Evolutionary conservation across 257 asterid genomes (phyloP).

Genomic region (Linderniella brevidens): DNA sequence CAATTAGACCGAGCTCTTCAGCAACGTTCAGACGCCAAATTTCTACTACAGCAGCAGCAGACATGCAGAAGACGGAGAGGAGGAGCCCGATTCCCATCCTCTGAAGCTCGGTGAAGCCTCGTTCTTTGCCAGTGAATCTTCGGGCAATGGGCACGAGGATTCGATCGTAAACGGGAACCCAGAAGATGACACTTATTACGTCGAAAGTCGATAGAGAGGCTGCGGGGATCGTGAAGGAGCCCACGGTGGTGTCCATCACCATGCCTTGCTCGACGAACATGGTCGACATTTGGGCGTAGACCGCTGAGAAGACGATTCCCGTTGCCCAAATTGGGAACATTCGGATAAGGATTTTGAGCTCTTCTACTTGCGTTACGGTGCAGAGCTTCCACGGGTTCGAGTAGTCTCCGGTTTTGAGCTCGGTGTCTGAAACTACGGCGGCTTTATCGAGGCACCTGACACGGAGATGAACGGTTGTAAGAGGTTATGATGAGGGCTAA

Average conservation of each 20-base stretch:
- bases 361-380: conserved; percentile 86
- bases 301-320: conserved; percentile 78
- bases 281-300: conserved; percentile 77
- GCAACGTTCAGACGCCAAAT: conserved; percentile 27
- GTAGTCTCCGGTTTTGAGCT: conserved; percentile 31
- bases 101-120: conserved; percentile 68
- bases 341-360: conserved; percentile 62
- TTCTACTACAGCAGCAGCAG: conserved; percentile 47
- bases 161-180: conserved; percentile 78
- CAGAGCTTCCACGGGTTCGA: conserved; percentile 74
- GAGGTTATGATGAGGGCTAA: too few species aligned
- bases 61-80: conserved; percentile 42
- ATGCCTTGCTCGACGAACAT: conserved; percentile 96
- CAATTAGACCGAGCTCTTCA: conserved; percentile 23
- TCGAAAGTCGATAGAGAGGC: conserved; percentile 81
- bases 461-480: neutral
- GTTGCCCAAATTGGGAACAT: conserved; percentile 96
- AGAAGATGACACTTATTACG: conserved; percentile 61
- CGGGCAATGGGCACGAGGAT: conserved; percentile 64
- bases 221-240: conserved; percentile 75
- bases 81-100: conserved; percentile 83
- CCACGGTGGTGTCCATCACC: conserved; percentile 71
- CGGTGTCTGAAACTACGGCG: conserved; percentile 35
- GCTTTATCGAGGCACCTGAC: conserved; percentile 88
- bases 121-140: conserved; percentile 44